Evolutionary conservation across 1,139 yeast genomes (phyloP).

Genomic region (Lizanozyma gosingica): DNA sequence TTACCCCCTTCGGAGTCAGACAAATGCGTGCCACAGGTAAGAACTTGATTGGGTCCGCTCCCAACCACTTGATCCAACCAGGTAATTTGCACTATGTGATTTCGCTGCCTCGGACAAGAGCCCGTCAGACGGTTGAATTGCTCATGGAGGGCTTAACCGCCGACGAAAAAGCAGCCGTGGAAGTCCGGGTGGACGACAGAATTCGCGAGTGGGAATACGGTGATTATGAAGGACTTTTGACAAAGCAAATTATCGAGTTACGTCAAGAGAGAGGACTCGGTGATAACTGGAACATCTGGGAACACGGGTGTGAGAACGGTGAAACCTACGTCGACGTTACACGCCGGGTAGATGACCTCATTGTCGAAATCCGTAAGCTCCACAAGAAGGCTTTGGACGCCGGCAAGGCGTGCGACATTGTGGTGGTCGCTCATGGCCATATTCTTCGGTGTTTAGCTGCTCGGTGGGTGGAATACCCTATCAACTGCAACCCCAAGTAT

Average conservation of each 20-base stretch:
- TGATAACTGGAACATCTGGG: constrained; percentile 74
- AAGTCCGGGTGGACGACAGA: constrained; percentile 51
- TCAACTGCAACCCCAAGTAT: constrained; percentile 64
- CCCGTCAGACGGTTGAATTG: constrained; percentile 61
- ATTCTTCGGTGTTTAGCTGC: constrained; percentile 83
- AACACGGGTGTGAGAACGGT: constrained; percentile 89
- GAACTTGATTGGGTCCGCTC: constrained; percentile 48
- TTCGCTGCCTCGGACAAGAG: constrained; percentile 76
- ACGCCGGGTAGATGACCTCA: constrained; percentile 59
- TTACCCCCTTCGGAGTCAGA: constrained; percentile 68
- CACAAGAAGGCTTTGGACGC: constrained; percentile 54
- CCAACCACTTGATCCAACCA: constrained; percentile 56
- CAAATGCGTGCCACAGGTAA: constrained; percentile 73
- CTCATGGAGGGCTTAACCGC: constrained; percentile 42
- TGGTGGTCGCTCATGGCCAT: constrained; percentile 91
- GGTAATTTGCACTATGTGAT: constrained; percentile 51
- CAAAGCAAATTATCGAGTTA: constrained; percentile 53
- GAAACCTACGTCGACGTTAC: constrained; percentile 61
- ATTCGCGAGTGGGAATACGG: constrained; percentile 95
- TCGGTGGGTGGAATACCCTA: constrained; percentile 64
- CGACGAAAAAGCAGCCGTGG: constrained; percentile 34
- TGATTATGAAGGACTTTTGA: constrained; percentile 78
- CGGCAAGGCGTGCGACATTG: constrained; percentile 55
- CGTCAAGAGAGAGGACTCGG: constrained; percentile 56
- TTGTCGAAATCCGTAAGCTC: constrained; percentile 49